Evolutionary conservation across 306 rosid species (phyloP).

Genomic region (Lathyrus tuberosus): DNA sequence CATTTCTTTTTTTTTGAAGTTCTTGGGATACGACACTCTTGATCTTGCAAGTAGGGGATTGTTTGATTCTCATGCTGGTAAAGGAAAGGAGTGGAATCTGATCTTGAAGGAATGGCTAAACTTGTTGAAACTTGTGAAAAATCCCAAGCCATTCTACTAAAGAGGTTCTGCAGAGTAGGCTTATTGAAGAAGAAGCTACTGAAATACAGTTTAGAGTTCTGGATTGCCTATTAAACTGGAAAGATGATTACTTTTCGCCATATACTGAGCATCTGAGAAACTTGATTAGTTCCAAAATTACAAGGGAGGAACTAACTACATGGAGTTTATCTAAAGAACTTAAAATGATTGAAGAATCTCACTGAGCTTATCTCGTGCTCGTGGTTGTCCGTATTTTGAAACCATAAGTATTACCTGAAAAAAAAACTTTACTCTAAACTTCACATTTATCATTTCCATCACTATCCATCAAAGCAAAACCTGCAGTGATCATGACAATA

Average conservation of each 20-base stretch:
- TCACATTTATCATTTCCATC: too few species aligned
- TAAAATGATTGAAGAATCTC: constrained; percentile 60
- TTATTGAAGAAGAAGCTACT: constrained; percentile 86
- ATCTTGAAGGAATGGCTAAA: constrained; percentile 91
- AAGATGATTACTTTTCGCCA: constrained; percentile 69
- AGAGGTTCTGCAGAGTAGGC: constrained; percentile 80
- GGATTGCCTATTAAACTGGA: constrained; percentile 81
- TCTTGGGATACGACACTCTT: constrained; percentile 69
- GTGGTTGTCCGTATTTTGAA: constrained; percentile 75
- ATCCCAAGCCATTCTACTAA: constrained; percentile 66
- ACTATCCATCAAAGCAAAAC: too few species aligned
- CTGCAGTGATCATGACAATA: too few species aligned
- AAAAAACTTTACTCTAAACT: too few species aligned
- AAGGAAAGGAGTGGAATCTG: constrained; percentile 89
- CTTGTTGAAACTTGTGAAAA: constrained; percentile 76
- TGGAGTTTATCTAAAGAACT: constrained; percentile 88
- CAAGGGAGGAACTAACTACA: constrained; percentile 84
- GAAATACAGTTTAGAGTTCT: constrained; percentile 83
- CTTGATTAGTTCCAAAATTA: constrained; percentile 56
- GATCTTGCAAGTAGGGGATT: constrained; percentile 64
- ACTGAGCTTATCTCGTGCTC: constrained; percentile 73
- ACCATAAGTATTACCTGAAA: constrained; percentile 87
- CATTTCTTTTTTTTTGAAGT: constrained; percentile 68
- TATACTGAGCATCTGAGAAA: constrained; percentile 74
- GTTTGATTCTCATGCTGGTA: constrained; percentile 68